These are phyloP conservation scores for Diplotaxis tenuifolia DNA, from an alignment of 345 rosid species.

Conservation along the genomic window DNA sequence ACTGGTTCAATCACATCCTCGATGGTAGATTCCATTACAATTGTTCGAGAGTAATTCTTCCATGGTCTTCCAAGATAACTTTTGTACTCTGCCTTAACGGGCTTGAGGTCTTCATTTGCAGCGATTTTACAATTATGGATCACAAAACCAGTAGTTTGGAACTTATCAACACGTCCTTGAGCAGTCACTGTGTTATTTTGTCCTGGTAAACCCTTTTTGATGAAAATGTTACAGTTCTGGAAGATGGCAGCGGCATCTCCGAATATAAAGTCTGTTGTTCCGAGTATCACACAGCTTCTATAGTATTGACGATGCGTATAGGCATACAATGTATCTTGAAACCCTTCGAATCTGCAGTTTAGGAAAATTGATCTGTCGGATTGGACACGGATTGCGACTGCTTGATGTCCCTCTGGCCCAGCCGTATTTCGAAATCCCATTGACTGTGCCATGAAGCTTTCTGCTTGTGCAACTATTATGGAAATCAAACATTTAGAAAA, in stretches of 20 bases:
- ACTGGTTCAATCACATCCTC: constrained; percentile 60
- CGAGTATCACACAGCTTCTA: too few species aligned
- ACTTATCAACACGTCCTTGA: too few species aligned
- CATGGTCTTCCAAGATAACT: constrained; percentile 82
- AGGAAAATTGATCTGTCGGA: constrained; percentile 58
- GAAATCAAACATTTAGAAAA: not conserved
- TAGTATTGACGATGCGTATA: too few species aligned
- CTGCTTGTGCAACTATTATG: constrained; percentile 52
- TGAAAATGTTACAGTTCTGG: too few species aligned
- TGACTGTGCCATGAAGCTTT: constrained; percentile 60
- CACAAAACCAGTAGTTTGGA: too few species aligned
- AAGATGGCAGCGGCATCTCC: too few species aligned
- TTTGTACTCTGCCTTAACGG: constrained; percentile 40
- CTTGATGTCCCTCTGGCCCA: constrained; percentile 69
- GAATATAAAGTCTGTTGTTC: too few species aligned
- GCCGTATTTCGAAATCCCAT: constrained; percentile 88
- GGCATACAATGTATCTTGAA: too few species aligned
- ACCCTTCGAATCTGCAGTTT: constrained; percentile 71
- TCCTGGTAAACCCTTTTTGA: too few species aligned
- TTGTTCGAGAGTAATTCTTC: constrained; percentile 61
- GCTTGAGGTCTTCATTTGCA: not conserved
- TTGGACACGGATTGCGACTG: constrained; percentile 66
- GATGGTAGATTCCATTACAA: constrained; percentile 67
- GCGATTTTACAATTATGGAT: too few species aligned
- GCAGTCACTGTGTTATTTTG: too few species aligned